Percentiles rank a stretch among this genome's conserved stretches.
phyloP scores from a whole-genome alignment of 306 rosid species.

The Elaeagnus macrophylla region DNA sequence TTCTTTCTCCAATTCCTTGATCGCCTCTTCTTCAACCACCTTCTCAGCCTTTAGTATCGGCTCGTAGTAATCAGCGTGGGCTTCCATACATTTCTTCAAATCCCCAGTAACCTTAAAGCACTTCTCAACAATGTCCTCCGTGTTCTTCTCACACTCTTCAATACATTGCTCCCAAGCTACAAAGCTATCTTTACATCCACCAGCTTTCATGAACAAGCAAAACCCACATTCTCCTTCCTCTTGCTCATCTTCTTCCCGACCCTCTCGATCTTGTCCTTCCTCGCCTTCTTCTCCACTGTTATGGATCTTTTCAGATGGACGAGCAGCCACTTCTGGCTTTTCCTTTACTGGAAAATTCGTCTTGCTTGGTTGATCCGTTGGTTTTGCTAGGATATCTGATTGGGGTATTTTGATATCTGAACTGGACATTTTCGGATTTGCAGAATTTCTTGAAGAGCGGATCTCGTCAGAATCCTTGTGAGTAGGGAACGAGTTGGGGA shows the following conservation, averaged over 20 bases:
- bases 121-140: slow-evolving; percentile 59
- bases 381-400: slow-evolving; percentile 2
- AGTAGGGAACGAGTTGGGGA: not conserved
- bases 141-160: slow-evolving; percentile 47
- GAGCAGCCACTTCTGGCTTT: slow-evolving; percentile 7
- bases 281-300: slow-evolving; percentile 4
- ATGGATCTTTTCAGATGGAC: not conserved
- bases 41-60: slow-evolving; percentile 68
- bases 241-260: slow-evolving; percentile 28
- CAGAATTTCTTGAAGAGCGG: not conserved
- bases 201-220: slow-evolving; percentile 81
- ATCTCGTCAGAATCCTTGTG: not conserved
- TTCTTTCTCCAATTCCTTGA: slow-evolving; percentile 43
- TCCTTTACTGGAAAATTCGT: slow-evolving; percentile 4
- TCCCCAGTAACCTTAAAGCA: slow-evolving; percentile 41
- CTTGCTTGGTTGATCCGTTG: slow-evolving; percentile 12
- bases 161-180: slow-evolving; percentile 63
- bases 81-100: slow-evolving; percentile 62
- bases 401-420: slow-evolving; percentile 19
- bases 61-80: slow-evolving; percentile 60
- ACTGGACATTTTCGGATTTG: slow-evolving; percentile 19
- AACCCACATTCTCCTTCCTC: slow-evolving; percentile 77
- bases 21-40: slow-evolving; percentile 49
- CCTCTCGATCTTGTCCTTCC: slow-evolving; percentile 8
- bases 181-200: slow-evolving; percentile 65